These are phyloP conservation scores for Leptodermis oblonga DNA, from an alignment of 257 asterid species.

Conservation along the genomic window DNA sequence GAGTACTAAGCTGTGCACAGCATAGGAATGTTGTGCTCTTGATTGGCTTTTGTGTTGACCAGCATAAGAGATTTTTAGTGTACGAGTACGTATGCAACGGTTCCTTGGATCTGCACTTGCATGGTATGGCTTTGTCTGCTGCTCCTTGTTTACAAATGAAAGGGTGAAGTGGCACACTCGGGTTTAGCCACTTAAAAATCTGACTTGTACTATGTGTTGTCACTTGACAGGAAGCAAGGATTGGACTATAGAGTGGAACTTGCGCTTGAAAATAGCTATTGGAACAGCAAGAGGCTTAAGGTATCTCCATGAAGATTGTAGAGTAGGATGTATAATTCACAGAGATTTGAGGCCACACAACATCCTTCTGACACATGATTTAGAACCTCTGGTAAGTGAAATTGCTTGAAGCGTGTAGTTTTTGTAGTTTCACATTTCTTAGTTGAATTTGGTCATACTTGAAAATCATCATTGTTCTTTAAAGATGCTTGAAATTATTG, in stretches of 20 bases:
- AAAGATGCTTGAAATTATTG: neutral
- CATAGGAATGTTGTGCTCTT: constrained; percentile 83
- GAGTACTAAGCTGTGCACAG: constrained; percentile 87
- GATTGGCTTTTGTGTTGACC: constrained; percentile 74
- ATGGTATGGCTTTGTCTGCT: constrained; percentile 42
- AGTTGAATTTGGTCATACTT: neutral
- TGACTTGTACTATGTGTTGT: neutral
- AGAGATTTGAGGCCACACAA: constrained; percentile 73
- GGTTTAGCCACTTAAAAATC: constrained; percentile 2
- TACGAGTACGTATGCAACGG: constrained; percentile 84
- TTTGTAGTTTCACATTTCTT: neutral
- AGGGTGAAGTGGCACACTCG: neutral
- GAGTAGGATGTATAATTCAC: constrained; percentile 86
- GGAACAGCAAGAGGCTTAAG: constrained; percentile 95
- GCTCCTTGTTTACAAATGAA: neutral
- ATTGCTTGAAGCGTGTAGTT: constrained; percentile 17
- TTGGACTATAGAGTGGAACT: constrained; percentile 51
- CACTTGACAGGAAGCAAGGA: constrained; percentile 46
- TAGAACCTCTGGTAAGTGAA: constrained; percentile 73
- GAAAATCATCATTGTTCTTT: neutral
- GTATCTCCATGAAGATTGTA: constrained; percentile 92
- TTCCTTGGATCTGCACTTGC: constrained; percentile 77
- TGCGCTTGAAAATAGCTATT: constrained; percentile 69
- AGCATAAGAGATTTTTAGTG: constrained; percentile 62
- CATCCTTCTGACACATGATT: constrained; percentile 85